Evolutionary conservation across 768 basidiomycete genomes (phyloP), one percentile per base, ranked within the genome.

Genomic region (Hygrophoropsis aurantiaca): DNA sequence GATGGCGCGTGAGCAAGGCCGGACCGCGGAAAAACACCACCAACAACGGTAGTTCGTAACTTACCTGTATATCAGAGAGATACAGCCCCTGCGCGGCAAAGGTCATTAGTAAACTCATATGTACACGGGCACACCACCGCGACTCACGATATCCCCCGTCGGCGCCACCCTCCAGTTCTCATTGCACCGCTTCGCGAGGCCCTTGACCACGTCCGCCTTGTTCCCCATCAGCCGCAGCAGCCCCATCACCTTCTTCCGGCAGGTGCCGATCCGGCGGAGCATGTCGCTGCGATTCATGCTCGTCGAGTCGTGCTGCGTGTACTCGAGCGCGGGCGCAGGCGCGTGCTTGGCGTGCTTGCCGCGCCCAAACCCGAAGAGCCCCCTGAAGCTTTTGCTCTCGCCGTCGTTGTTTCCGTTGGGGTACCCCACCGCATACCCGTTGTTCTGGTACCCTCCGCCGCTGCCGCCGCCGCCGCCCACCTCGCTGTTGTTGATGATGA

Each of bases 191-290:
- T 99, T 99, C 19, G 97, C 97, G 36, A 98, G 74, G 9, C 97
- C 97, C 65, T 99, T 99, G 54, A 99, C 97, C 53, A 99, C 97
- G 64, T 99, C 97, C 44, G 97, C 97, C 73, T 99, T 99, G 70
- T 97, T 98, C 20, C 97, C 97, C 95, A 99, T 98, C 45, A 99
- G 72, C 53, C 97, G 73, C 46, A 99, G 67, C 23, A 99, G 69
- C 15, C 97, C 97, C 97, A 99, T 98, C 55, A 99, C 97, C 71
- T 99, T 98, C 78, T 98, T 99, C 51, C 97, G 79, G 64, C 97
- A 98, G 0, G 92, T 97, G 26, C 97, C 97, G 59, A 98, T 99
- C 57, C 95, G 75, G 56, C 95, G 75, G 58, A 99, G 72, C 97
- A 99, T 99, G 73, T 99, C 97, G 55, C 86, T 95, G 70, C 97